A percentile compares a stretch with the other conserved stretches of the same genome.
Evolutionary conservation across 306 rosid genomes (phyloP).

Genomic region (Pachyrhizus erosus): DNA sequence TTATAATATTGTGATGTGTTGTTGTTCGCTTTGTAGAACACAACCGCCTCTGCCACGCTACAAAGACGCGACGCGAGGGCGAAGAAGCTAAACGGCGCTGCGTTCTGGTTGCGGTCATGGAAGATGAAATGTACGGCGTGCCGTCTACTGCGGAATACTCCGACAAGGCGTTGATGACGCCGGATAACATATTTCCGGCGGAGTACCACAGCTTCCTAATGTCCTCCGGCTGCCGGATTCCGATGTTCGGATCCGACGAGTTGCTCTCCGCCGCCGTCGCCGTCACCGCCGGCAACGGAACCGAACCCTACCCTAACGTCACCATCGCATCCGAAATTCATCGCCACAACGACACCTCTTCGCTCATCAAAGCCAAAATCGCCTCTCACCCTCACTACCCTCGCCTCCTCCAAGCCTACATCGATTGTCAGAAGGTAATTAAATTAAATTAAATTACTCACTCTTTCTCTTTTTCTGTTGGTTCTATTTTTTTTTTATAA

Average conservation of each 20-base stretch:
- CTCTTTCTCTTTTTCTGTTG: neutral
- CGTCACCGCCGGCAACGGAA: constrained; percentile 11
- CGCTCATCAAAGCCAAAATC: constrained; percentile 70
- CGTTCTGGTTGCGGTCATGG: too few relatives aligned
- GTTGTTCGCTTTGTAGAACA: constrained; percentile 20
- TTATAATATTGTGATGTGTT: neutral
- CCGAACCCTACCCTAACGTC: constrained; percentile 35
- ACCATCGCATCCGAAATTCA: constrained; percentile 45
- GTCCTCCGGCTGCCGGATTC: constrained; percentile 52
- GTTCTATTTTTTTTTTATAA: too few relatives aligned
- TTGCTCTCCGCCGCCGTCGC: constrained; percentile 55
- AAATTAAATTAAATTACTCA: neutral
- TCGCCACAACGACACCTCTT: constrained; percentile 53
- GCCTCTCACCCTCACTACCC: constrained; percentile 85
- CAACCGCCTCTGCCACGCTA: neutral
- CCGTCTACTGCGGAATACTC: constrained; percentile 60
- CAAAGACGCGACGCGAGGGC: neutral
- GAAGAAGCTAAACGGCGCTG: neutral
- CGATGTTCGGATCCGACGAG: constrained; percentile 75
- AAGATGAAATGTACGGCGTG: constrained; percentile 77
- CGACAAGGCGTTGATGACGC: constrained; percentile 70
- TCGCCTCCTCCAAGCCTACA: constrained; percentile 77
- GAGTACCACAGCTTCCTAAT: constrained; percentile 63
- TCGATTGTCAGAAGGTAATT: constrained; percentile 88
- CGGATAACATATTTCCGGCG: constrained; percentile 70